These are phyloP conservation scores for Plasmodium adleri DNA, from an alignment of 169 alveolate species.

Conservation along the genomic window DNA sequence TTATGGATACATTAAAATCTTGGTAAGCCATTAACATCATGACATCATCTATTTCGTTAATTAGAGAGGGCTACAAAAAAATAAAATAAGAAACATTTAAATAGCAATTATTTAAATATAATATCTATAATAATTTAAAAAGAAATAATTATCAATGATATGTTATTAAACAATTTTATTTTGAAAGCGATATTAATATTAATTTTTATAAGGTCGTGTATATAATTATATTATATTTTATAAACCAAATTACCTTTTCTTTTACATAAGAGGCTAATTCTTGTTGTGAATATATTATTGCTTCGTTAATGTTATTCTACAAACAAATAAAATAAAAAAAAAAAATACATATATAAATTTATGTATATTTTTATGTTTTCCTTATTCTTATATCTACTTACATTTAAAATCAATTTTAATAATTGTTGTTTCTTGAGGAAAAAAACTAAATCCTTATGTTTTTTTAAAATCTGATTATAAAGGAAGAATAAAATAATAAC, in stretches of 20 bases:
- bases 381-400: slow-evolving; percentile 4
- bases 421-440: slow-evolving; percentile 69
- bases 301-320: slow-evolving; percentile 69
- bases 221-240: too few relatives aligned
- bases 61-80: slow-evolving; percentile 70
- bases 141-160: too few relatives aligned
- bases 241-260: slow-evolving; percentile 44
- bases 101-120: too few relatives aligned
- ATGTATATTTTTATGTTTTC: not conserved
- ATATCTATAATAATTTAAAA: too few relatives aligned
- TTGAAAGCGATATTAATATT: too few relatives aligned
- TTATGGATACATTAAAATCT: slow-evolving; percentile 40
- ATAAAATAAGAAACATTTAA: not conserved
- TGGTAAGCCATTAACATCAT: slow-evolving; percentile 77
- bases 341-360: not conserved
- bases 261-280: slow-evolving; percentile 73
- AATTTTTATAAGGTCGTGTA: too few relatives aligned
- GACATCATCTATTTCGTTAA: slow-evolving; percentile 73
- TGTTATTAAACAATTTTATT: too few relatives aligned
- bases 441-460: slow-evolving; percentile 67
- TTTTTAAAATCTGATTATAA: slow-evolving; percentile 51
- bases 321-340: not conserved
- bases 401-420: slow-evolving; percentile 63
- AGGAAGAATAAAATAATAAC: slow-evolving; percentile 1
- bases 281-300: slow-evolving; percentile 73